These are phyloP conservation scores for Mycena rosella DNA, from an alignment of 768 basidiomycete genomes.

Conservation along the genomic window DNA sequence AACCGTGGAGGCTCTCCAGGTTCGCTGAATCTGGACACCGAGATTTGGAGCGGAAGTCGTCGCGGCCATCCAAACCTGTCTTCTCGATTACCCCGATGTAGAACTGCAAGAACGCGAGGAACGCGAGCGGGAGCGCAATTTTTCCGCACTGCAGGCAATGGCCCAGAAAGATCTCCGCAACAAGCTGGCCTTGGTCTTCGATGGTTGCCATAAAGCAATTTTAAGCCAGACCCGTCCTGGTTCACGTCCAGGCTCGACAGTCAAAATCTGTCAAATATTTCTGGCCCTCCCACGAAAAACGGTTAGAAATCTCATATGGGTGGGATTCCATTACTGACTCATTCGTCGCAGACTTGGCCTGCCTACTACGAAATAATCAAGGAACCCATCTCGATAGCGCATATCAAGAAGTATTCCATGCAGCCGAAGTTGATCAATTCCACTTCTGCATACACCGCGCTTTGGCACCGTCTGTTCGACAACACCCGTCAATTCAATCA, in stretches of 20 bases:
- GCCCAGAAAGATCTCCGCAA: not conserved
- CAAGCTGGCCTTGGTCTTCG: not conserved
- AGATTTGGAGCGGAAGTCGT: constrained; percentile 18
- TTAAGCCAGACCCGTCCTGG: not conserved
- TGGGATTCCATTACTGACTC: not conserved
- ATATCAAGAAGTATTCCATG: constrained; percentile 4
- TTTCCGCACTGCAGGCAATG: not conserved
- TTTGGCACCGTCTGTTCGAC: constrained; percentile 12
- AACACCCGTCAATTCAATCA: constrained; percentile 6
- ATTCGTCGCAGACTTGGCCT: not conserved
- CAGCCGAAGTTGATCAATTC: not conserved
- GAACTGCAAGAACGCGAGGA: not conserved
- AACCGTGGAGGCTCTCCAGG: constrained; percentile 7
- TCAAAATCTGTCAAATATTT: constrained; percentile 22
- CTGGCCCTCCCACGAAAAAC: not conserved
- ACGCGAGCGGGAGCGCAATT: not conserved
- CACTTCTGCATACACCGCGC: constrained; percentile 4
- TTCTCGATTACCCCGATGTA: constrained; percentile 14
- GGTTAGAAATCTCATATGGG: not conserved
- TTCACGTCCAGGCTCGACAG: not conserved
- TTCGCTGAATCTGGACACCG: constrained; percentile 20
- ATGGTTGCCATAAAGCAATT: constrained; percentile 1
- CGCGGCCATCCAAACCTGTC: not conserved
- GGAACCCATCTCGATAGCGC: constrained; percentile 12
- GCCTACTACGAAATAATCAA: constrained; percentile 14